phyloP scores from a whole-genome alignment of 345 rosid genomes.

The Salix exigua region DNA sequence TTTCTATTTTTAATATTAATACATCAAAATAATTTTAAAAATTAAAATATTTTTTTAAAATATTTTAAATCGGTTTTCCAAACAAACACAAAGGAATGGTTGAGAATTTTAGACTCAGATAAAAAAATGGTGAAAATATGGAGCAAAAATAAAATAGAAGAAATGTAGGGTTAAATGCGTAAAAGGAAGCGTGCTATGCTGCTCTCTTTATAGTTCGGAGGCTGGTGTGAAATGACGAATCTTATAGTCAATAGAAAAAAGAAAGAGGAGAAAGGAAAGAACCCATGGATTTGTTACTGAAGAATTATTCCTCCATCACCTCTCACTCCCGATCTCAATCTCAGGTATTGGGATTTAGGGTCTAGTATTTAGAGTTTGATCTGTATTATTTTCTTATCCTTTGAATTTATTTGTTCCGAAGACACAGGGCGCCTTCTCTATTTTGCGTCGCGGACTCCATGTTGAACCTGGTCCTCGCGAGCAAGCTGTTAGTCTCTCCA shows the following conservation, averaged over 20 bases:
- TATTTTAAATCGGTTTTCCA: too few species aligned
- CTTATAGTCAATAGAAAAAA: not conserved
- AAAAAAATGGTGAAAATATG: too few species aligned
- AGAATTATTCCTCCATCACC: constrained; percentile 31
- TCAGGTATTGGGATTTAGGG: constrained; percentile 38
- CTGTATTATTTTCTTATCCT: not conserved
- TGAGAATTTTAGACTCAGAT: too few species aligned
- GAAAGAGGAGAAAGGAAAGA: not conserved
- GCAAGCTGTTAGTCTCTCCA: constrained; percentile 62
- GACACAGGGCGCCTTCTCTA: constrained; percentile 36
- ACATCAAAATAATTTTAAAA: too few species aligned
- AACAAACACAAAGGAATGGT: too few species aligned
- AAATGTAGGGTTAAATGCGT: too few species aligned
- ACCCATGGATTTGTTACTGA: constrained; percentile 60
- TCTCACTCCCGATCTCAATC: constrained; percentile 56
- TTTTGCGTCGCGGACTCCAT: constrained; percentile 64
- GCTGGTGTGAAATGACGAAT: too few species aligned
- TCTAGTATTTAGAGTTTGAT: not conserved
- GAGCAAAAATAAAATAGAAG: too few species aligned
- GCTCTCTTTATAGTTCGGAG: too few species aligned
- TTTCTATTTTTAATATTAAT: too few species aligned
- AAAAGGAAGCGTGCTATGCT: too few species aligned
- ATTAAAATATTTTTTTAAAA: too few species aligned
- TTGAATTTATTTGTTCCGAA: constrained; percentile 29
- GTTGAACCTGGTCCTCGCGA: constrained; percentile 82